These are phyloP conservation scores for Pholiota conissans DNA, from an alignment of 768 basidiomycete genomes.

Conservation along the genomic window DNA sequence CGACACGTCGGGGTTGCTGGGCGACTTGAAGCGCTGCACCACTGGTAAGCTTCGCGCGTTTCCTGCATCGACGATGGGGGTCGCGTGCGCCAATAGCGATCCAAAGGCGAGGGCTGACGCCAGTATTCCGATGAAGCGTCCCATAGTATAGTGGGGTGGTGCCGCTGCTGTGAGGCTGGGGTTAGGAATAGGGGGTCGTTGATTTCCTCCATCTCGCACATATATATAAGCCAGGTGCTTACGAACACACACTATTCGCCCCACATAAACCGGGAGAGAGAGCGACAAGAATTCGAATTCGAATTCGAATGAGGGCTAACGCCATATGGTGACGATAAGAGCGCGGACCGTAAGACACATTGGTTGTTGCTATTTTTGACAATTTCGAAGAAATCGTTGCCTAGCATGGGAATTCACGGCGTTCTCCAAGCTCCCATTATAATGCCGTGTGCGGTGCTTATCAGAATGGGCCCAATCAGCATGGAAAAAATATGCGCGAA, in stretches of 20 bases:
- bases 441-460: background rate
- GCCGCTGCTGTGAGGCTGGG: background rate
- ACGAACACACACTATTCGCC: background rate
- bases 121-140: background rate
- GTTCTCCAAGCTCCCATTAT: background rate
- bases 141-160: background rate
- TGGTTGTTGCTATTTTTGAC: conserved; percentile 2
- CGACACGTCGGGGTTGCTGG: conserved; percentile 23
- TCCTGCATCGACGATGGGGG: conserved; percentile 7
- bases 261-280: background rate
- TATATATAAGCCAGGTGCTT: background rate
- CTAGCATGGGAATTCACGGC: background rate
- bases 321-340: conserved; percentile 8
- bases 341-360: background rate
- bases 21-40: conserved; percentile 16
- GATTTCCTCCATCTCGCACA: background rate
- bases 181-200: background rate
- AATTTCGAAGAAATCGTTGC: background rate
- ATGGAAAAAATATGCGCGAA: background rate
- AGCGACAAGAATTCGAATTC: background rate
- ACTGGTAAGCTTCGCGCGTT: background rate
- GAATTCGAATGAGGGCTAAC: too few species aligned
- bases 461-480: background rate
- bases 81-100: conserved; percentile 2
- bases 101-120: background rate